Base-by-base conservation (phyloP, 176 grass and related monocot genomes). In the Carex littledalei region DNA sequence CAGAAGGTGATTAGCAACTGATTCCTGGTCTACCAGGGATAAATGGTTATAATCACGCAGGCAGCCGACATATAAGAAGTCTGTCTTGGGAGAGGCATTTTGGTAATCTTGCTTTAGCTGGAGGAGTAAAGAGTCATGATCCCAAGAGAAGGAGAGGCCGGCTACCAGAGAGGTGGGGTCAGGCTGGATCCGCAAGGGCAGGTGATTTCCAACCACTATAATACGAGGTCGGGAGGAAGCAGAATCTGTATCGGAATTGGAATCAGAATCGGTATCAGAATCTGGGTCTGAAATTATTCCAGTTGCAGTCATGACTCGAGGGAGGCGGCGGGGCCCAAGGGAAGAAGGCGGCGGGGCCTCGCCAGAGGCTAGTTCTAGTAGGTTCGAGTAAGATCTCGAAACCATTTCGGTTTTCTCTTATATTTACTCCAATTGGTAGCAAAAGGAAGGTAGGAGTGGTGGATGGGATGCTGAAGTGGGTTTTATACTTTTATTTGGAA, bases 61-160 rank as follows among this genome's bases (percentile, higher is more conserved):
- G 86, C 92, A 98, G 32, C 95, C 95, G 20, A 98, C 94, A 87
- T 98, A 98, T 85, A 98, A 59, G 86, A 98, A 94, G 54, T 93
- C 95, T 84, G 94, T 98, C 63, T 77, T 56, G 3, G 85, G 79
- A 35, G 66, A 58, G 32, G 86, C 87, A 6, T 90, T 85, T 72
- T 71, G 61, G 43, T 86, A 76, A 43, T 71, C 86, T 69, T 93
- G 88, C 84, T 92, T 92, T 50, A 98, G 86, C 68, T 98, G 95
- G 75, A 90, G 89, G 41, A 93, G 93, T 34, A 98, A 90, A 79
- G 95, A 93, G 74, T 98, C 95, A 83, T 94, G 85, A 75, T 98
- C 95, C 95, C 95, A 98, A 39, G 89, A 82, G 86, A 98, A 98
- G 62, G 86, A 87, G 86, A 91, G 94, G 84, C 80, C 86, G 80